These are phyloP conservation scores for Penicillium griseofulvum DNA, from an alignment of 2,329 filamentous ascomycete genomes.

Conservation along the genomic window DNA sequence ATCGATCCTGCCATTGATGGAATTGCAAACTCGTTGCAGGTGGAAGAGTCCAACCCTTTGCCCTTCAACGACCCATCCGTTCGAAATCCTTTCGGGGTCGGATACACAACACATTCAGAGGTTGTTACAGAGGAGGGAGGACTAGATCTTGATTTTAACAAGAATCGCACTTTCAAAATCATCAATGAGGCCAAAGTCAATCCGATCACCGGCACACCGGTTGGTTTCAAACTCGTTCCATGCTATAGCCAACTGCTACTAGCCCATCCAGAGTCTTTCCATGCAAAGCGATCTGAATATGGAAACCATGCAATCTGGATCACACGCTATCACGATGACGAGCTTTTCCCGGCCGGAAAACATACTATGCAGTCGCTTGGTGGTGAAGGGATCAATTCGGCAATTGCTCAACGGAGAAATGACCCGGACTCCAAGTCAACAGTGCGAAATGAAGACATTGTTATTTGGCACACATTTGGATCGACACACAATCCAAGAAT, in stretches of 20 bases:
- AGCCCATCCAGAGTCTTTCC: slow-evolving; percentile 49
- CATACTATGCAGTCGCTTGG: slow-evolving; percentile 50
- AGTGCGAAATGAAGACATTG: slow-evolving; percentile 36
- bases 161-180: slow-evolving; percentile 55
- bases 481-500: slow-evolving; percentile 43
- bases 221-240: slow-evolving; percentile 55
- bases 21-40: slow-evolving; percentile 47
- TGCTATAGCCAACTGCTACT: slow-evolving; percentile 57
- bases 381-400: slow-evolving; percentile 24
- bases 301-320: slow-evolving; percentile 53
- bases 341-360: slow-evolving; percentile 50
- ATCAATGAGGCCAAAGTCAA: slow-evolving; percentile 53
- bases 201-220: slow-evolving; percentile 50
- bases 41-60: slow-evolving; percentile 58
- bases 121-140: slow-evolving; percentile 45
- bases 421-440: not conserved
- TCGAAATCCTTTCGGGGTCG: slow-evolving; percentile 52
- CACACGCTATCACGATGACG: slow-evolving; percentile 50
- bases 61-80: slow-evolving; percentile 44
- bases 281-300: slow-evolving; percentile 52
- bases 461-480: slow-evolving; percentile 40
- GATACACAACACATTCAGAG: slow-evolving; percentile 47
- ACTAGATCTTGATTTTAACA: slow-evolving; percentile 40
- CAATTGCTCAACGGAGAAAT: slow-evolving; percentile 24
- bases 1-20: slow-evolving; percentile 47